Percentiles rank a stretch among this genome's conserved stretches.
Conservation (phyloP, 768 basidiomycete species). For the Auriscalpium vulgare region DNA sequence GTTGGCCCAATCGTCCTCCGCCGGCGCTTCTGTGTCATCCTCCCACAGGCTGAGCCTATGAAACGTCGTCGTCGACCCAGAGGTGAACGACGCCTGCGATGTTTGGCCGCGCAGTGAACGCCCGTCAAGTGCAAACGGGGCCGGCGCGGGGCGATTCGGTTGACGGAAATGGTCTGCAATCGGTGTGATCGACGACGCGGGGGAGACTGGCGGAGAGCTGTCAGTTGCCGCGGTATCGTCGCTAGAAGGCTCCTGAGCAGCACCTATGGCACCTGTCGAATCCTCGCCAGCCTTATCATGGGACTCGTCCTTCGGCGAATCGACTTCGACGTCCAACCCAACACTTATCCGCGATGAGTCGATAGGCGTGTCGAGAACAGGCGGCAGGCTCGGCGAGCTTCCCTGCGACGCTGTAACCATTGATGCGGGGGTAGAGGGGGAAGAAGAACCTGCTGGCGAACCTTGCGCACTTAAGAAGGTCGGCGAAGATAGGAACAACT, state of each 20-base stretch:
- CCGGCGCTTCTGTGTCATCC: constrained; percentile 14
- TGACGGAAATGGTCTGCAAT: constrained; percentile 1
- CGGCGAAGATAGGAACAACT: constrained; percentile 23
- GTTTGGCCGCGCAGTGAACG: constrained; percentile 9
- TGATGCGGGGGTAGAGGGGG: constrained; percentile 28
- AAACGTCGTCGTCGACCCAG: constrained; percentile 41
- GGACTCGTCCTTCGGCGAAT: no score
- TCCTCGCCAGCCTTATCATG: no score
- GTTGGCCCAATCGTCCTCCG: constrained; percentile 63
- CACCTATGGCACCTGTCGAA: no score
- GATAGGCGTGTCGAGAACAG: constrained; percentile 53
- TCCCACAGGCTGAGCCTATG: constrained; percentile 31
- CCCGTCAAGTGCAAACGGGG: constrained; percentile 6
- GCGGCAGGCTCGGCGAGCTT: constrained; percentile 40
- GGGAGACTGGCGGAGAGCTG: background rate
- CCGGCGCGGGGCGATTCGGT: background rate
- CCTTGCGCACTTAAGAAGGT: constrained; percentile 22
- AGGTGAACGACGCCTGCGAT: constrained; percentile 22
- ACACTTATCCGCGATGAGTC: constrained; percentile 45
- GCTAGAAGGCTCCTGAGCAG: no score
- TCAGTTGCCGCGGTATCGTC: background rate
- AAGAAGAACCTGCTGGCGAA: constrained; percentile 16
- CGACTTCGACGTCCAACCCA: constrained; percentile 20
- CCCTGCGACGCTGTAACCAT: constrained; percentile 54
- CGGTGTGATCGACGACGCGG: constrained; percentile 5